phyloP scores from a whole-genome alignment of 164 flowering plant species.

The Vitis cinerea region DNA sequence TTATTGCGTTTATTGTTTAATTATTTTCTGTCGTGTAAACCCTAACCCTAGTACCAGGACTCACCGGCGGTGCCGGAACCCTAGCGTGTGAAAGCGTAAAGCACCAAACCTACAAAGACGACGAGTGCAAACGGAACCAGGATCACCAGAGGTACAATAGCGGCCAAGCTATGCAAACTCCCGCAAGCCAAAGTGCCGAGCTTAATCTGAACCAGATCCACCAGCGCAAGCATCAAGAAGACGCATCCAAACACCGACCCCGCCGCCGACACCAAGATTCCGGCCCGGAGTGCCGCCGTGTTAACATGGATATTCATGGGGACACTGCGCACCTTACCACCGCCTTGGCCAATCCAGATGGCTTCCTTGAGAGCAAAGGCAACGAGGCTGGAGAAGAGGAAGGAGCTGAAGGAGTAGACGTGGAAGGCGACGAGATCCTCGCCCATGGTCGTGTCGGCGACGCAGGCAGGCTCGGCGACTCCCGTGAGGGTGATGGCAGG shows the following conservation, averaged over 20 bases:
- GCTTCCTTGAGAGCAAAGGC: slow-evolving; percentile 75
- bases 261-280: slow-evolving; percentile 50
- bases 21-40: too few relatives aligned
- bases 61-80: background rate
- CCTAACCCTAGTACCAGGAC: too few relatives aligned
- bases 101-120: slow-evolving; percentile 44
- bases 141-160: slow-evolving; percentile 54
- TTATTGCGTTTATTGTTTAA: too few relatives aligned
- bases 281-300: slow-evolving; percentile 41
- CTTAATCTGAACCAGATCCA: slow-evolving; percentile 77
- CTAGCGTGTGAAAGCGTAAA: slow-evolving; percentile 59
- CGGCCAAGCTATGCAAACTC: slow-evolving; percentile 42
- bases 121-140: slow-evolving; percentile 68
- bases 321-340: slow-evolving; percentile 6
- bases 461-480: slow-evolving; percentile 28
- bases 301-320: slow-evolving; percentile 33
- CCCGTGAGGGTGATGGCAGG: slow-evolving; percentile 32
- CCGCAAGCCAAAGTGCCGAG: slow-evolving; percentile 69
- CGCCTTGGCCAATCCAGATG: slow-evolving; percentile 23
- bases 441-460: slow-evolving; percentile 30
- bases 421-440: slow-evolving; percentile 63
- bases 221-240: slow-evolving; percentile 71
- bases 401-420: slow-evolving; percentile 81
- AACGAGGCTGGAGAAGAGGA: slow-evolving; percentile 88
- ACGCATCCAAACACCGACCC: slow-evolving; percentile 78